A percentile compares a stretch with the other conserved stretches of the same genome.
Evolutionary conservation across 1,284 basidiomycete genomes (phyloP).

Genomic region (Cystobasidium slooffiae): DNA sequence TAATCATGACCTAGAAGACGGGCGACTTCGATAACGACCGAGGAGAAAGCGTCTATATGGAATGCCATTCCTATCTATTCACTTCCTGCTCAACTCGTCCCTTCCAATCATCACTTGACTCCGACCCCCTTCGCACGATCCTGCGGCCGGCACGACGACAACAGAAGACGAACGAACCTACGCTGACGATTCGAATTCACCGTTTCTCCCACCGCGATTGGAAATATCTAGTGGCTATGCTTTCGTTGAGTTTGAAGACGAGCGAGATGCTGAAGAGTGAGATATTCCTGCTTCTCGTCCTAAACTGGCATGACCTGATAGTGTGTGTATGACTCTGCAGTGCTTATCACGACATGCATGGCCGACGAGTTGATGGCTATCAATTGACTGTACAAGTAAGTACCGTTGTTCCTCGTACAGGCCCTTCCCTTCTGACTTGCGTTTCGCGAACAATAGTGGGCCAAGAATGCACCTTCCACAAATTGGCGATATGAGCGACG

Average conservation of each 20-base stretch:
- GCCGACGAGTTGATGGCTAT: slow-evolving; percentile 40
- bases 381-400: slow-evolving; percentile 41
- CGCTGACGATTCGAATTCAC: slow-evolving; percentile 16
- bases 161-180: slow-evolving; percentile 12
- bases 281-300: neutral
- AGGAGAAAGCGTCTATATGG: too few relatives aligned
- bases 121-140: too few relatives aligned
- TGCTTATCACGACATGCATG: slow-evolving; percentile 43
- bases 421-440: neutral
- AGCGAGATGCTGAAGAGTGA: slow-evolving; percentile 42
- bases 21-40: too few relatives aligned
- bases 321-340: neutral
- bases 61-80: too few relatives aligned
- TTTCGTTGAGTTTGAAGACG: slow-evolving; percentile 41
- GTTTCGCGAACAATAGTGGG: slow-evolving; percentile 19
- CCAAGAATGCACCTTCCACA: slow-evolving; percentile 42
- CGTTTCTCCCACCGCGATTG: neutral
- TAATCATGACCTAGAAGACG: too few relatives aligned
- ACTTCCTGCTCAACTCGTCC: too few relatives aligned
- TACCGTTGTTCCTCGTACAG: neutral
- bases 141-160: too few relatives aligned
- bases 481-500: slow-evolving; percentile 42
- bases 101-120: too few relatives aligned
- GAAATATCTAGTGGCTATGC: slow-evolving; percentile 36
- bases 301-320: neutral